These are phyloP conservation scores for Arabis hirsuta DNA, from an alignment of 345 rosid genomes.

Conservation along the genomic window DNA sequence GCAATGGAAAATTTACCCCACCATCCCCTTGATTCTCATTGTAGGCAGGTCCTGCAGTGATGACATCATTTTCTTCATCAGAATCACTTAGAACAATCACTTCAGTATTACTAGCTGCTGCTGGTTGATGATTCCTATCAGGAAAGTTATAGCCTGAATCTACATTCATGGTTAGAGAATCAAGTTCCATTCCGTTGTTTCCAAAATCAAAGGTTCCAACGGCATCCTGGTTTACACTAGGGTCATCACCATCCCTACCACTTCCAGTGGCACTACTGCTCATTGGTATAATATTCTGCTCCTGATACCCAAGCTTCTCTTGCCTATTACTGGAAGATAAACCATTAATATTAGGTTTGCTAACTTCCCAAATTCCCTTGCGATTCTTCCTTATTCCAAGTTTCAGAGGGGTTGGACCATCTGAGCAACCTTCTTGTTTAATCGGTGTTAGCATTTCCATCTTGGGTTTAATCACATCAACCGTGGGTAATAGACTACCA, in stretches of 20 bases:
- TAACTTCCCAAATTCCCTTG: conserved; percentile 83
- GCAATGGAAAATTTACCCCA: conserved; percentile 57
- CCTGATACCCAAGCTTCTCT: conserved; percentile 53
- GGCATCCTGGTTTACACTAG: conserved; percentile 89
- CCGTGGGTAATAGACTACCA: conserved; percentile 53
- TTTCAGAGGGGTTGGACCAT: conserved; percentile 69
- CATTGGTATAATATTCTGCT: conserved; percentile 74
- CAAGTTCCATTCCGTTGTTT: conserved; percentile 70
- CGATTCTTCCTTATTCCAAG: conserved; percentile 84
- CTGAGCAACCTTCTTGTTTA: conserved; percentile 77
- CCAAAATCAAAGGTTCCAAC: conserved; percentile 63
- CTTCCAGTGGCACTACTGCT: conserved; percentile 91
- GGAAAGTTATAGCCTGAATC: conserved; percentile 56
- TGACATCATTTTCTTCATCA: conserved; percentile 74
- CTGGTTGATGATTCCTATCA: conserved; percentile 45
- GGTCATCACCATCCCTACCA: conserved; percentile 90
- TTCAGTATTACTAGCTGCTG: conserved; percentile 58
- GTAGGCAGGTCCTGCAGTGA: conserved; percentile 51
- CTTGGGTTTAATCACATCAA: conserved; percentile 49
- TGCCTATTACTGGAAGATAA: conserved; percentile 64
- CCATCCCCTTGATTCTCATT: conserved; percentile 30
- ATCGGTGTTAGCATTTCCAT: conserved; percentile 54
- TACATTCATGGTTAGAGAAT: conserved; percentile 64
- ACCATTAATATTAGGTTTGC: conserved; percentile 65
- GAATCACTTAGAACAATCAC: conserved; percentile 90